phyloP scores from a whole-genome alignment of 192 early-diverging fungal genomes.

The Umbelopsis isabellina region DNA sequence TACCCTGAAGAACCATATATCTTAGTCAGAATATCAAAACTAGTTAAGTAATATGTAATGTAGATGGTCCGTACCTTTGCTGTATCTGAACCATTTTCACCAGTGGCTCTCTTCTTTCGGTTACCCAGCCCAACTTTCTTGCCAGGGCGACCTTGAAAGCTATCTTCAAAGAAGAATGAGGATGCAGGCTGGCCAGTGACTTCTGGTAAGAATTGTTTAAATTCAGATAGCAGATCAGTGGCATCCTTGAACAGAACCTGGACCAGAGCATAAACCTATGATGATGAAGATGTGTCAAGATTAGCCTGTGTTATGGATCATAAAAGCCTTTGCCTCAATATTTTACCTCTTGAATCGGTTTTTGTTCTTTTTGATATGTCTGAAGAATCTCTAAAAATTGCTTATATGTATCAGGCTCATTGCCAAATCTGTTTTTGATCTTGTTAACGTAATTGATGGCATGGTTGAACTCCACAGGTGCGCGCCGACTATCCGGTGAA shows the following conservation, averaged over 20 bases:
- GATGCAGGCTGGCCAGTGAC: constrained; percentile 61
- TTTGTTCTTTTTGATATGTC: constrained; percentile 96
- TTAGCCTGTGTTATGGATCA: background rate
- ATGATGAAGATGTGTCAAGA: no score
- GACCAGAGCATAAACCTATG: constrained; percentile 91
- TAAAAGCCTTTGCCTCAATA: background rate
- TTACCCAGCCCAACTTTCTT: constrained; percentile 21
- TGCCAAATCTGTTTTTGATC: constrained; percentile 95
- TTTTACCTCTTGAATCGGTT: constrained; percentile 89
- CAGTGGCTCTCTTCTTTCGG: constrained; percentile 36
- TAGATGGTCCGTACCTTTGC: constrained; percentile 6
- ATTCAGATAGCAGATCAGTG: constrained; percentile 93
- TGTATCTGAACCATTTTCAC: constrained; percentile 32
- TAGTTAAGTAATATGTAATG: background rate
- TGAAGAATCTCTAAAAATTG: constrained; percentile 98
- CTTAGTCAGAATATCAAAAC: background rate
- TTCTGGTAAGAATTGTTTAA: constrained; percentile 98
- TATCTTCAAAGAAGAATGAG: constrained; percentile 42
- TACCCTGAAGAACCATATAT: background rate
- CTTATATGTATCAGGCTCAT: constrained; percentile 94
- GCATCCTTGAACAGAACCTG: constrained; percentile 84
- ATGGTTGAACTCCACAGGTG: constrained; percentile 95
- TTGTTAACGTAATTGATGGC: constrained; percentile 99
- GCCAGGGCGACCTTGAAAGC: constrained; percentile 40
- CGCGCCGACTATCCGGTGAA: constrained; percentile 50